Evolutionary conservation across 2,329 filamentous ascomycete genomes (phyloP).

Genomic region (Sclerotinia sclerotiorum): DNA sequence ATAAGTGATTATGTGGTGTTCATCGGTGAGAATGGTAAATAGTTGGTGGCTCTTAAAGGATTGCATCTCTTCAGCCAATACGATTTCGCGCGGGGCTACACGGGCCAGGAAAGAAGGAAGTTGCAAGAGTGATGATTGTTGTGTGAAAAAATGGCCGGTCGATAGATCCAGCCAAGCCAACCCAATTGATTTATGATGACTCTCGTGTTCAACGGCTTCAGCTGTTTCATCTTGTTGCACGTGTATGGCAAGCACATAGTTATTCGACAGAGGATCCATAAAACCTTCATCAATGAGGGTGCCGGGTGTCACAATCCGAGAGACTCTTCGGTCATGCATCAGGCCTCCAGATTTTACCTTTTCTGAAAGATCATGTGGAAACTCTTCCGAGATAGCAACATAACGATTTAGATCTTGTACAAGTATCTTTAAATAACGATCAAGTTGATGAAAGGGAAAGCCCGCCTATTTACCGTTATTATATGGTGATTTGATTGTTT

Average conservation of each 20-base stretch:
- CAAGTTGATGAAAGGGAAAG: constrained; percentile 90
- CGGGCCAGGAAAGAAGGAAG: constrained; percentile 80
- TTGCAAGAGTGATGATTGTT: constrained; percentile 67
- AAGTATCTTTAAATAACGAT: constrained; percentile 87
- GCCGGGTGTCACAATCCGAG: constrained; percentile 87
- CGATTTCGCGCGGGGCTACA: constrained; percentile 79
- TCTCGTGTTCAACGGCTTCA: background rate
- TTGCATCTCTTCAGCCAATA: constrained; percentile 67
- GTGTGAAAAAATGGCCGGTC: constrained; percentile 90
- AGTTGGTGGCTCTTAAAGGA: constrained; percentile 60
- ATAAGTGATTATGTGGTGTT: constrained; percentile 75
- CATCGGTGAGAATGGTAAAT: constrained; percentile 68
- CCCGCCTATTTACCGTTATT: constrained; percentile 60
- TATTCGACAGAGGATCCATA: constrained; percentile 90
- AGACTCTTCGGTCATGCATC: constrained; percentile 80
- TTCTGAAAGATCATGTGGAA: constrained; percentile 68
- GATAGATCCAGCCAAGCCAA: constrained; percentile 94
- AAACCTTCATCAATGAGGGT: constrained; percentile 98
- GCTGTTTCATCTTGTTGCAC: constrained; percentile 43
- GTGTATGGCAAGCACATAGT: constrained; percentile 84
- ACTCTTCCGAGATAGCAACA: constrained; percentile 93
- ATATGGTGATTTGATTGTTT: background rate
- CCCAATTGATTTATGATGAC: constrained; percentile 55
- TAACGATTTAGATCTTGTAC: constrained; percentile 89
- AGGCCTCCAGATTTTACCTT: constrained; percentile 74